Evolutionary conservation across 192 early-diverging fungal species (phyloP), one percentile per base, ranked within the genome.

Genomic region (Ambispora gerdemannii): DNA sequence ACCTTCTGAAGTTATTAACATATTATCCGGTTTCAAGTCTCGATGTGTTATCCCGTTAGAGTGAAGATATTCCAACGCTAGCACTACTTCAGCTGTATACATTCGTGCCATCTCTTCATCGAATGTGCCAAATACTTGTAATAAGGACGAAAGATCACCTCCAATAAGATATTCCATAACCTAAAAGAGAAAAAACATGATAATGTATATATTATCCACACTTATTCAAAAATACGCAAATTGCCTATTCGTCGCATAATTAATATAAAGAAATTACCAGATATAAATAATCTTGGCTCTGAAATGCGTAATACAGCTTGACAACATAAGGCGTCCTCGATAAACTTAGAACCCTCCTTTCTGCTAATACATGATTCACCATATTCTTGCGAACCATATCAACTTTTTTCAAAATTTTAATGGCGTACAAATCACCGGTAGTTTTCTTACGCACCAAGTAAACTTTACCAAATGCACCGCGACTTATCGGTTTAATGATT

Each of bases 321-420:
- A 96, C 95, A 15, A 96, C 91, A 82, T 90, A 95, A 2, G 91
- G 93, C 0, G 92, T 92, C 19, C 82, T 74, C 11, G 90, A 82
- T 61, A 95, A 72, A 35, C 90, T 88, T 36, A 96, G 76, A 30
- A 92, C 95, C 22, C 91, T 88, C 64, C 91, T 82, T 79, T 96
- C 95, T 4, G 93, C 92, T 31, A 93, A 78, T 13, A 93, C 91
- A 62, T 95, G 93, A 28, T 87, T 90, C n/a, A 93, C 90, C 95
- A 95, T 95, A 75, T 96, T 95, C 80, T 95, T 96, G 71, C 90
- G 86, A 71, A 94, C 92, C 90, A 96, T 94, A 73, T 95, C 92
- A 50, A 90, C 90, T 65, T 95, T 96, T 76, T 92, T 92, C 70
- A 96, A 76, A 4, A 95, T 90, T 79, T 96, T 96, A 70, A 95